phyloP scores from a whole-genome alignment of 441 rosid species.

The Euphorbia celastroides region DNA sequence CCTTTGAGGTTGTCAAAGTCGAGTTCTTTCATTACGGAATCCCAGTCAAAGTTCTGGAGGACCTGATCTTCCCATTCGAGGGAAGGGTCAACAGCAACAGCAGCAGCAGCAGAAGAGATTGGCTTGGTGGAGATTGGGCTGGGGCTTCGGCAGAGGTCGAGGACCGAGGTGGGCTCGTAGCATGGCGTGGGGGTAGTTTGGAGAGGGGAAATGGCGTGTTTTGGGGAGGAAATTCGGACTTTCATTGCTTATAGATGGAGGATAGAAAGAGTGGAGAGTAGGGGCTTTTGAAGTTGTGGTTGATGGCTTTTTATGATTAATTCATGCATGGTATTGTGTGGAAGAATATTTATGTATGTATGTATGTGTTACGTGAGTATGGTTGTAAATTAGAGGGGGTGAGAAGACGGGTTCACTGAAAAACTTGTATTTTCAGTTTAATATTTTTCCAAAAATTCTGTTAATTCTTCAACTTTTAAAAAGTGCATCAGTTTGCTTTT shows the following conservation, averaged over 20 bases:
- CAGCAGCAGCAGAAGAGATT: conserved; percentile 19
- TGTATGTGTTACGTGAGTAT: no score
- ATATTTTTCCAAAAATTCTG: no score
- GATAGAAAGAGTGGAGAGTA: conserved; percentile 9
- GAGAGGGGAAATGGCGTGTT: conserved; percentile 17
- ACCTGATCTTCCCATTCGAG: conserved; percentile 65
- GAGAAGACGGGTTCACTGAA: no score
- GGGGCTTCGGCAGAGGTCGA: conserved; percentile 51
- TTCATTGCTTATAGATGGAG: conserved; percentile 40
- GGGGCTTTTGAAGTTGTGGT: conserved; percentile 47
- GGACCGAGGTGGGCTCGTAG: conserved; percentile 83
- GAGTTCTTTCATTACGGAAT: conserved; percentile 72
- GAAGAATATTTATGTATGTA: no score
- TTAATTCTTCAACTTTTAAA: no score
- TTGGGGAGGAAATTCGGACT: conserved; percentile 38
- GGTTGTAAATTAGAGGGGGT: no score
- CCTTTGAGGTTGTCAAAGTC: conserved; percentile 40
- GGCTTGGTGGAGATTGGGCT: conserved; percentile 39
- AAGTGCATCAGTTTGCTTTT: no score
- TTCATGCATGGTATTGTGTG: not conserved
- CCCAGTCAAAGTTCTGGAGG: conserved; percentile 75
- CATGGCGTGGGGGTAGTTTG: conserved; percentile 10
- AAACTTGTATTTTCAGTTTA: no score
- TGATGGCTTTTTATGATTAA: conserved; percentile 55
- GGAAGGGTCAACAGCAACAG: conserved; percentile 20